phyloP scores from a whole-genome alignment of 371 early-diverging fungal species.

The Massospora cicadina region DNA sequence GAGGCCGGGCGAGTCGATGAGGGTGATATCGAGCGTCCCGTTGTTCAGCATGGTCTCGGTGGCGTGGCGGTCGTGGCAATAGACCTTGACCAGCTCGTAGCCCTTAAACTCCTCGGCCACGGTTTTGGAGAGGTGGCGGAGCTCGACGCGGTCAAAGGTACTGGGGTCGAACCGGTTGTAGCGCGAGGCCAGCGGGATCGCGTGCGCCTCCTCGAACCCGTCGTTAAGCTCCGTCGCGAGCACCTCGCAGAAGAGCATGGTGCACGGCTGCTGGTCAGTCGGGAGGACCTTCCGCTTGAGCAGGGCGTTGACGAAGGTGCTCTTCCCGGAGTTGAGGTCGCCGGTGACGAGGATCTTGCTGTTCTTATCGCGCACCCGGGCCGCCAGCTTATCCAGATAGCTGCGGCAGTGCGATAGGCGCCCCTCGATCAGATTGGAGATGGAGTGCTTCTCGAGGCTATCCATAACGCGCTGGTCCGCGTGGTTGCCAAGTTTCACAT shows the following conservation, averaged over 20 bases:
- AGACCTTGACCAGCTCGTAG: conserved; percentile 78
- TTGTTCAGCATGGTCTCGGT: conserved; percentile 70
- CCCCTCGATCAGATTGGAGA: conserved; percentile 47
- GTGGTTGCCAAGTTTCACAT: background rate
- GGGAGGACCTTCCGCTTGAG: conserved; percentile 75
- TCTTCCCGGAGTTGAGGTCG: conserved; percentile 93
- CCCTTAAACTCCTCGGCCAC: conserved; percentile 38
- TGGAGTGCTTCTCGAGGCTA: conserved; percentile 37
- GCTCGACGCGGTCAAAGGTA: conserved; percentile 52
- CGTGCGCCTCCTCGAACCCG: conserved; percentile 79
- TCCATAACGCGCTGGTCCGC: background rate
- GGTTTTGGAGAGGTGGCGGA: conserved; percentile 30
- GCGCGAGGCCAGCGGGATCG: conserved; percentile 35
- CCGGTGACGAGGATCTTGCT: conserved; percentile 92
- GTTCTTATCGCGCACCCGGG: conserved; percentile 72
- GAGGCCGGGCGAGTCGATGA: conserved; percentile 96
- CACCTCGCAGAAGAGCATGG: conserved; percentile 84
- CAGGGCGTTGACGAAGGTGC: conserved; percentile 89
- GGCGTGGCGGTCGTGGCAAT: conserved; percentile 46
- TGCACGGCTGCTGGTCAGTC: conserved; percentile 93
- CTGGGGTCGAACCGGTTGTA: conserved; percentile 50
- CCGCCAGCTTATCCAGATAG: conserved; percentile 62
- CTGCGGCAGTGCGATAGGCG: conserved; percentile 36
- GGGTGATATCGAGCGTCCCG: conserved; percentile 79
- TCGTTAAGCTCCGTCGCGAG: conserved; percentile 67